Percentiles rank a stretch among this genome's conserved stretches.
These are phyloP conservation scores for Nowakowskiella sp. DNA, from an alignment of 192 early-diverging fungal species.

Conservation along the genomic window DNA sequence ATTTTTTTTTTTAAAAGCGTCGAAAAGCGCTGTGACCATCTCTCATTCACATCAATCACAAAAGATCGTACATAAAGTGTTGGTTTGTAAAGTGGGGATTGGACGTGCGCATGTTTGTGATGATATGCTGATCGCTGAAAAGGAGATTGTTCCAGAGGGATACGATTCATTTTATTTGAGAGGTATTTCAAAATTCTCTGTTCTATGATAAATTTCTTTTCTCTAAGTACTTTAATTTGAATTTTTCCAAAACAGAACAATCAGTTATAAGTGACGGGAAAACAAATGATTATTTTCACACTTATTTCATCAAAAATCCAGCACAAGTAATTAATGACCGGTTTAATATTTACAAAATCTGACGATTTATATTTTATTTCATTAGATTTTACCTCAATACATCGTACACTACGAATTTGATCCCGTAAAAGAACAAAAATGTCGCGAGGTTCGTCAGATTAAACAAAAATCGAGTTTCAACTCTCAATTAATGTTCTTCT, in stretches of 20 bases:
- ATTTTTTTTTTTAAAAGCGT: neutral
- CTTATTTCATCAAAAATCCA: conserved; percentile 43
- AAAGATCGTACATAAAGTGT: conserved; percentile 25
- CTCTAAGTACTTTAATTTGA: neutral
- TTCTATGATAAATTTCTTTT: no score
- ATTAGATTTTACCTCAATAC: conserved; percentile 44
- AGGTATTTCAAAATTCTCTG: conserved; percentile 15
- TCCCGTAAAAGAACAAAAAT: conserved; percentile 27
- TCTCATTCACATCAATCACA: neutral
- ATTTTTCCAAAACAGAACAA: conserved; percentile 14
- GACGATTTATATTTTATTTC: neutral
- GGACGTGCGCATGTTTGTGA: conserved; percentile 37
- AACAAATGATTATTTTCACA: conserved; percentile 30
- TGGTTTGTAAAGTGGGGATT: conserved; percentile 42
- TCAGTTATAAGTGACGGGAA: neutral
- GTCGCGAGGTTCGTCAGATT: conserved; percentile 35
- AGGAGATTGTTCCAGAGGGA: conserved; percentile 35
- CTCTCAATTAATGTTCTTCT: neutral
- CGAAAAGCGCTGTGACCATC: neutral
- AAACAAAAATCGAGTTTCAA: neutral
- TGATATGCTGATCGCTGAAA: conserved; percentile 19
- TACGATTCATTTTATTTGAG: conserved; percentile 51
- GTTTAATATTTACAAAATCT: neutral
- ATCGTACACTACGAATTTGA: conserved; percentile 50
- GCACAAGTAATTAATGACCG: conserved; percentile 21